Percentiles rank a stretch among this genome's conserved stretches.
phyloP scores from a whole-genome alignment of 306 rosid genomes.

The Lotus japonicus region DNA sequence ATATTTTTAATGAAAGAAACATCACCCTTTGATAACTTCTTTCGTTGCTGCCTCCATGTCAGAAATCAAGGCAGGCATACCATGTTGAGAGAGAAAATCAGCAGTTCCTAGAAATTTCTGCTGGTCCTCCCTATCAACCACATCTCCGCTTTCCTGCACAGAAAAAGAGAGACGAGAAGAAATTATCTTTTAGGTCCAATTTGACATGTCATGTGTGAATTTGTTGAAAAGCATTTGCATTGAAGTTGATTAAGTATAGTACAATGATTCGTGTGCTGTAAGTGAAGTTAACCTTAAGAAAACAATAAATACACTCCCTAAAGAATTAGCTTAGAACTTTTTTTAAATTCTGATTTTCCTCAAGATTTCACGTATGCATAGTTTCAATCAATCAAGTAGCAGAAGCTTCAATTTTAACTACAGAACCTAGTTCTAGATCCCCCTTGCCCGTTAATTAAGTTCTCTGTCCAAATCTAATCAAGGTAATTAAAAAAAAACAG shows the following conservation, averaged over 20 bases:
- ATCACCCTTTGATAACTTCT: slow-evolving; percentile 82
- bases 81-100: slow-evolving; percentile 66
- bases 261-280: neutral
- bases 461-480: neutral
- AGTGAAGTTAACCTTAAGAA: neutral
- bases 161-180: slow-evolving; percentile 3
- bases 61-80: slow-evolving; percentile 61
- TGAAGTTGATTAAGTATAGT: neutral
- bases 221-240: slow-evolving; percentile 6
- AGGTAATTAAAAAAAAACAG: neutral
- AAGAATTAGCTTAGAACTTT: neutral
- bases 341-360: slow-evolving; percentile 8
- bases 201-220: neutral
- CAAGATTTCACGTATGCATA: neutral
- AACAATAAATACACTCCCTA: neutral
- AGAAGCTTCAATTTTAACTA: slow-evolving; percentile 9
- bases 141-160: slow-evolving; percentile 66
- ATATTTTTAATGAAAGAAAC: slow-evolving; percentile 23
- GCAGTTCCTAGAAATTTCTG: slow-evolving; percentile 77
- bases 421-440: slow-evolving; percentile 4
- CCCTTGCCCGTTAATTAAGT: neutral
- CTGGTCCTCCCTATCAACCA: slow-evolving; percentile 63
- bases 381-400: neutral
- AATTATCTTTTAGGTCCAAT: slow-evolving; percentile 3
- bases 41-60: slow-evolving; percentile 61